Conservation (phyloP, 805 yeast species). For the Millerago galiae region DNA sequence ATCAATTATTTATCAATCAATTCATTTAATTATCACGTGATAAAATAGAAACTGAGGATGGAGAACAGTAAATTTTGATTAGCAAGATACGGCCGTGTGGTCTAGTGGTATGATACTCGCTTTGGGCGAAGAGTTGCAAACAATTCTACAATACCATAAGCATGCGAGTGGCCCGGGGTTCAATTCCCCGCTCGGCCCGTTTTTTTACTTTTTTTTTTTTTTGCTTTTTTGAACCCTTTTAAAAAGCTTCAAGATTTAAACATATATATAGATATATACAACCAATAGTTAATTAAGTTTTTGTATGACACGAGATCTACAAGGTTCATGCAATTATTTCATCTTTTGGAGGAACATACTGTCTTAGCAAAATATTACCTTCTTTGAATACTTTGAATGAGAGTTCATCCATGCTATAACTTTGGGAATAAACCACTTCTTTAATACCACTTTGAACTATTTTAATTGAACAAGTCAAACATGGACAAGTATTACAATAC, state of each 20-base stretch:
- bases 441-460: slow-evolving; percentile 87
- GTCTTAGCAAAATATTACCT: slow-evolving; percentile 70
- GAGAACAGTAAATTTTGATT: not conserved
- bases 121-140: slow-evolving; percentile 11
- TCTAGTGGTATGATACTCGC: slow-evolving; percentile 23
- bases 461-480: slow-evolving; percentile 91
- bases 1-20: too few relatives aligned
- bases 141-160: not conserved
- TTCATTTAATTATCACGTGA: not conserved
- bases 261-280: too few relatives aligned
- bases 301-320: too few relatives aligned
- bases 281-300: too few relatives aligned
- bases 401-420: slow-evolving; percentile 85
- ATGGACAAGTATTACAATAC: slow-evolving; percentile 96
- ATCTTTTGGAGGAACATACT: slow-evolving; percentile 32
- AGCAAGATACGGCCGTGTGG: slow-evolving; percentile 15
- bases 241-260: too few relatives aligned
- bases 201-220: too few relatives aligned
- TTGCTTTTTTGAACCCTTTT: not conserved
- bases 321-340: slow-evolving; percentile 12
- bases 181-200: slow-evolving; percentile 1
- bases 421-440: slow-evolving; percentile 90
- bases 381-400: slow-evolving; percentile 64
- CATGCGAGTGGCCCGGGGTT: slow-evolving; percentile 1
- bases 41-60: not conserved